Percentiles rank a stretch among this genome's conserved stretches.
phyloP scores from a whole-genome alignment of 257 asterid genomes.

The Lithospermum erythrorhizon region DNA sequence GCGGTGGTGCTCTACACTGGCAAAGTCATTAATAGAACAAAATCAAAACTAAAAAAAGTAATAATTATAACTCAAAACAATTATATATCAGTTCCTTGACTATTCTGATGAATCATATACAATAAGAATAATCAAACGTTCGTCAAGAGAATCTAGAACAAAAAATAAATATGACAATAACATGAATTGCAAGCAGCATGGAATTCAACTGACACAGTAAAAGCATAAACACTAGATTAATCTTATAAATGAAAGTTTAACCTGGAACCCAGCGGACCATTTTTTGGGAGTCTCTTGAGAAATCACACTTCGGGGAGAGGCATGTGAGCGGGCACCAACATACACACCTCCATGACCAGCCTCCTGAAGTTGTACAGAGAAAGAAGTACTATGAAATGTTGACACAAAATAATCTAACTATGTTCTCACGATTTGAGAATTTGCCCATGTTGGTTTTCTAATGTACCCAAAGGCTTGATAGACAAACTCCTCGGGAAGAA shows the following conservation, averaged over 20 bases:
- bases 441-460: neutral
- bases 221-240: neutral
- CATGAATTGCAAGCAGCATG: conserved; percentile 1
- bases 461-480: neutral
- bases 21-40: conserved; percentile 14
- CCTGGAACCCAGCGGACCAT: conserved; percentile 90
- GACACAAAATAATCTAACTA: neutral
- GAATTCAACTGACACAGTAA: neutral
- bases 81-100: neutral
- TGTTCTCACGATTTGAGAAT: neutral
- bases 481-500: neutral
- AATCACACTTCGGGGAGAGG: conserved; percentile 20
- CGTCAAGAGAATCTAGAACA: neutral
- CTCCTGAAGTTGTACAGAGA: conserved; percentile 42
- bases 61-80: neutral
- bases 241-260: conserved; percentile 9
- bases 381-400: conserved; percentile 10
- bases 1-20: conserved; percentile 81
- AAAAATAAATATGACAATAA: neutral
- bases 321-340: conserved; percentile 26
- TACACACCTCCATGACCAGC: conserved; percentile 27
- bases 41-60: conserved; percentile 2
- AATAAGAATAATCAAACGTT: neutral
- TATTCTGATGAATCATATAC: neutral
- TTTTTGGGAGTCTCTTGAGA: conserved; percentile 42